A percentile compares a stretch with the other conserved stretches of the same genome.
These are phyloP conservation scores for Colletotrichum sidae DNA, from an alignment of 2,329 filamentous ascomycete species.

Conservation along the genomic window DNA sequence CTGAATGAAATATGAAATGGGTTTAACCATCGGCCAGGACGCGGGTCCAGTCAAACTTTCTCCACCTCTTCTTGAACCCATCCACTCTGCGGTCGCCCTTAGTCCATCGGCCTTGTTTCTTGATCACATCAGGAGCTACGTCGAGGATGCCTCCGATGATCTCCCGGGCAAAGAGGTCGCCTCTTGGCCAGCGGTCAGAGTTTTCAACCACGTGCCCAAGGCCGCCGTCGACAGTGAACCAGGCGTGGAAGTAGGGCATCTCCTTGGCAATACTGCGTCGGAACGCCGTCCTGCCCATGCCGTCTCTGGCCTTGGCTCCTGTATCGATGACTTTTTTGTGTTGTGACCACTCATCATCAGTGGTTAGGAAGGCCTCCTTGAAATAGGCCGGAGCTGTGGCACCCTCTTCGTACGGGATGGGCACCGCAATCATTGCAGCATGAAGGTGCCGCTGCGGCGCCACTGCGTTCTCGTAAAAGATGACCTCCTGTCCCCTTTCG, in stretches of 20 bases:
- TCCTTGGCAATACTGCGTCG: constrained; percentile 87
- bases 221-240: constrained; percentile 93
- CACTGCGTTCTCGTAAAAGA: constrained; percentile 98
- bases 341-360: constrained; percentile 95
- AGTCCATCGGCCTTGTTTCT: constrained; percentile 89
- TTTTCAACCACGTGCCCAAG: constrained; percentile 95
- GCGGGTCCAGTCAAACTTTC: constrained; percentile 89
- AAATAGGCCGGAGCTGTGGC: constrained; percentile 95
- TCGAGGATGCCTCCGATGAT: constrained; percentile 94
- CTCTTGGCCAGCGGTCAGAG: constrained; percentile 83
- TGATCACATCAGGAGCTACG: constrained; percentile 82
- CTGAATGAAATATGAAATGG: neutral
- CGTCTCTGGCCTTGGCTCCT: constrained; percentile 70
- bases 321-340: constrained; percentile 97
- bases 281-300: constrained; percentile 84
- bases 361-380: constrained; percentile 87
- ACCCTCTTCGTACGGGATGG: constrained; percentile 90
- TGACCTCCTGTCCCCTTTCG: constrained; percentile 88
- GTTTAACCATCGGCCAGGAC: constrained; percentile 58
- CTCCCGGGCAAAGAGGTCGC: constrained; percentile 93
- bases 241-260: constrained; percentile 98
- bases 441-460: constrained; percentile 82
- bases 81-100: constrained; percentile 77
- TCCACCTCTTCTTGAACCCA: constrained; percentile 86
- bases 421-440: constrained; percentile 86